Base-by-base conservation (phyloP, 306 rosid species). In the Ormosia emarginata region DNA sequence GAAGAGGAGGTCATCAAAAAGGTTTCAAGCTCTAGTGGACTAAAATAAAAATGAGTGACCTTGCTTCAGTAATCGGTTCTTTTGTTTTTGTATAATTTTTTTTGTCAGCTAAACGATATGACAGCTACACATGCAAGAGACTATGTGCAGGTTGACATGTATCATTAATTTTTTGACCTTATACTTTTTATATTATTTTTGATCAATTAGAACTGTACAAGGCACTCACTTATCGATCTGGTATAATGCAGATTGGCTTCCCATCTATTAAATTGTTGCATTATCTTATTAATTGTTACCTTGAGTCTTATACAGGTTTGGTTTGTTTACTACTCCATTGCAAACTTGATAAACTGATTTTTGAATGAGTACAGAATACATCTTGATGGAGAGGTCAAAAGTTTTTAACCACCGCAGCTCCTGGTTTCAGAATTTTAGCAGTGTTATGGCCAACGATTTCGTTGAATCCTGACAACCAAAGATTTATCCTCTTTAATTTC, bases 1-100 rank as follows among this genome's bases (percentile, higher is more conserved):
- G 99, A 95, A 82, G 90, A 87, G 83, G 93, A 95, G 75, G 90
- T 91, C 46, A 56, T 93, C 40, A 86, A 86, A 58, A 81, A 85
- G 81, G 89, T 93, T 66, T 88, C 97, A 4, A 81, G 82, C 83
- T 91, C 87, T 52, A 88, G 97, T 71, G 98, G 97, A 67, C 80
- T 92, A 74, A 81, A 80, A 57, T 86, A 39, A 71, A 66, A 55
- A 50, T 33, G 56, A 55, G 18, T 57, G 44, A 39, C 76, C 44
- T 64, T 49, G 14, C 6, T 32, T 10, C 30, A 37, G n/a, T 18
- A 52, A 53, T 69, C n/a, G 14, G 56, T 62, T 53, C 63, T 37
- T 52, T 56, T 37, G 39, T 80, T 56, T 37, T 49, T 80, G 4
- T 74, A 34, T 5, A 40, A 4, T 6, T 2, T 47, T 62, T 49